A percentile compares a stretch with the other conserved stretches of the same genome.
phyloP scores from a whole-genome alignment of 352 stramenopile species.

The Pythium folliculosum region DNA sequence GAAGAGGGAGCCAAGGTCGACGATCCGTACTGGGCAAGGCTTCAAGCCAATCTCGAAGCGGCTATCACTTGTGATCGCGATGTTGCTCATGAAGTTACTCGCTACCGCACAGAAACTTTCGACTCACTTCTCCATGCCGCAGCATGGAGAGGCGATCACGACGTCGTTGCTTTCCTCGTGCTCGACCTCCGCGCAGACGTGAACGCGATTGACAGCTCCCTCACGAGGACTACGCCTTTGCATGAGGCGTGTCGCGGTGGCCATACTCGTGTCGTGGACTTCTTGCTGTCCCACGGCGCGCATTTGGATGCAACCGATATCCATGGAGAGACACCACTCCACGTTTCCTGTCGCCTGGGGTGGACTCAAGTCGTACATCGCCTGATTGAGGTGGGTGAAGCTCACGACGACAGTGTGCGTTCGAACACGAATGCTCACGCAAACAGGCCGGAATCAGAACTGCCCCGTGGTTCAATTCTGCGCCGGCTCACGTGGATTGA shows the following conservation, averaged over 20 bases:
- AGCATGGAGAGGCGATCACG: constrained; percentile 44
- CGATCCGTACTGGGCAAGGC: constrained; percentile 19
- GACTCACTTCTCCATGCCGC: constrained; percentile 62
- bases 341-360: constrained; percentile 49
- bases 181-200: constrained; percentile 37
- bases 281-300: constrained; percentile 46
- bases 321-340: constrained; percentile 52
- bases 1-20: background rate
- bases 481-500: constrained; percentile 18
- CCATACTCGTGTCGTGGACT: constrained; percentile 34
- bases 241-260: constrained; percentile 62
- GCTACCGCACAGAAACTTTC: constrained; percentile 19
- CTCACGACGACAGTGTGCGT: constrained; percentile 15
- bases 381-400: constrained; percentile 39
- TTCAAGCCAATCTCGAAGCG: constrained; percentile 8
- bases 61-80: constrained; percentile 6
- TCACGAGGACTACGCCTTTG: constrained; percentile 44
- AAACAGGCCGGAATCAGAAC: background rate
- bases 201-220: constrained; percentile 51
- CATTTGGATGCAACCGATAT: constrained; percentile 40
- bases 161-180: constrained; percentile 23
- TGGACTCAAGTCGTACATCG: constrained; percentile 44
- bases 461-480: background rate
- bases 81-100: constrained; percentile 3
- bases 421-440: background rate